These are phyloP conservation scores for Tylopilus intermedius DNA, from an alignment of 768 basidiomycete genomes.

Conservation along the genomic window DNA sequence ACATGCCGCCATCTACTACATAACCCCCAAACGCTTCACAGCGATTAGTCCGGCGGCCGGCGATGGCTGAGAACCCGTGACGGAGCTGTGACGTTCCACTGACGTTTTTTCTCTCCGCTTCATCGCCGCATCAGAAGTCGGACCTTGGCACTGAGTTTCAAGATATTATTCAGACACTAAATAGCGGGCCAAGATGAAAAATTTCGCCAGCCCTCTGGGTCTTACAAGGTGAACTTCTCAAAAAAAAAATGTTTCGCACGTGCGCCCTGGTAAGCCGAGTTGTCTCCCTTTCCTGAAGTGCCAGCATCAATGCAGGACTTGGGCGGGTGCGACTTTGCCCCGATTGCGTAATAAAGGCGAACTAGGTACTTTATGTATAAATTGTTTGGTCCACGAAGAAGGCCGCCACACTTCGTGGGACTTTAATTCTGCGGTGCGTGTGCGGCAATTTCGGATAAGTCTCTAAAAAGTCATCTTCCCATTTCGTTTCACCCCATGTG, in stretches of 20 bases:
- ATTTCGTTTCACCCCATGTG: slow-evolving; percentile 14
- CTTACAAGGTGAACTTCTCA: background rate
- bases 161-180: background rate
- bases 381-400: background rate
- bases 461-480: slow-evolving; percentile 5
- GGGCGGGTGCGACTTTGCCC: slow-evolving; percentile 5
- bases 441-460: background rate
- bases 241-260: slow-evolving; percentile 1
- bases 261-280: background rate
- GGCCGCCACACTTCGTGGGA: slow-evolving; percentile 6
- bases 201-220: background rate
- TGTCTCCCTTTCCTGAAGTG: background rate
- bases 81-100: background rate
- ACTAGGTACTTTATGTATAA: background rate
- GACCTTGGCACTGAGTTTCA: slow-evolving; percentile 5
- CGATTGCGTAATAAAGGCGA: background rate
- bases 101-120: slow-evolving; percentile 4
- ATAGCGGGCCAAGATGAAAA: background rate
- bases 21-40: background rate
- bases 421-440: background rate
- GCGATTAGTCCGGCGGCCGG: background rate
- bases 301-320: background rate
- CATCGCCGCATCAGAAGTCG: slow-evolving; percentile 8
- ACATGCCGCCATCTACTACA: background rate
- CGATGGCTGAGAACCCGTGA: background rate